A percentile compares a stretch with the other conserved stretches of the same genome.
phyloP scores from a whole-genome alignment of 2,329 filamentous ascomycete genomes.

The Teratosphaeria pseudoeucalypti region DNA sequence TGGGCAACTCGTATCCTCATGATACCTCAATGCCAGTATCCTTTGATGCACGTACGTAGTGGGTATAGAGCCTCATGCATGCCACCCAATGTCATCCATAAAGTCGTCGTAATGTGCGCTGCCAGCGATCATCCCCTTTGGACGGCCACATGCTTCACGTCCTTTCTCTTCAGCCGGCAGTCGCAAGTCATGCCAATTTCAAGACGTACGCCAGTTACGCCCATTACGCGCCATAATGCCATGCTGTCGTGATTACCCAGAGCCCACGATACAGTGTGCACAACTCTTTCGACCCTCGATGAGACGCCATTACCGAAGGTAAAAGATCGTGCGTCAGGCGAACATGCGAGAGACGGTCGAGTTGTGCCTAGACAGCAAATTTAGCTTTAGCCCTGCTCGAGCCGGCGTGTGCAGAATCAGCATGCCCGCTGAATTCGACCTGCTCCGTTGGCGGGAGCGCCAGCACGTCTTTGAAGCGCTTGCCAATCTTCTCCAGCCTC shows the following conservation, averaged over 20 bases:
- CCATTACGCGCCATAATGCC: constrained; percentile 2
- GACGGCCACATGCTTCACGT: constrained; percentile 12
- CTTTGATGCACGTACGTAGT: not conserved
- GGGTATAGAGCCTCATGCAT: not conserved
- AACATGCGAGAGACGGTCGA: not conserved
- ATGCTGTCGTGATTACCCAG: not conserved
- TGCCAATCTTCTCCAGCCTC: constrained; percentile 72
- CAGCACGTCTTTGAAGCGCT: constrained; percentile 85
- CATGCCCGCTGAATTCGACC: constrained; percentile 95
- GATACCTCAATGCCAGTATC: not conserved
- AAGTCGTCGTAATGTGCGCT: not conserved
- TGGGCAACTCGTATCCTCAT: not conserved
- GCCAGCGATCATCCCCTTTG: constrained; percentile 1
- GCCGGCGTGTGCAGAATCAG: constrained; percentile 82
- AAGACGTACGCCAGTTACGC: not conserved
- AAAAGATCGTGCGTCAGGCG: not conserved
- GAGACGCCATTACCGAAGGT: not conserved
- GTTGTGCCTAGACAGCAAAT: constrained; percentile 57
- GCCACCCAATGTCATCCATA: not conserved
- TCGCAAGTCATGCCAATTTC: not conserved
- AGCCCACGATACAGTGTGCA: not conserved
- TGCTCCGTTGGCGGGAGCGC: constrained; percentile 64
- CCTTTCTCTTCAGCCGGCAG: not conserved
- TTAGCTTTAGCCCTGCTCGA: constrained; percentile 95
- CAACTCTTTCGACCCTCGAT: not conserved